Conservation (phyloP, 1,284 basidiomycete species). For the Laetiporus sulphureus region DNA sequence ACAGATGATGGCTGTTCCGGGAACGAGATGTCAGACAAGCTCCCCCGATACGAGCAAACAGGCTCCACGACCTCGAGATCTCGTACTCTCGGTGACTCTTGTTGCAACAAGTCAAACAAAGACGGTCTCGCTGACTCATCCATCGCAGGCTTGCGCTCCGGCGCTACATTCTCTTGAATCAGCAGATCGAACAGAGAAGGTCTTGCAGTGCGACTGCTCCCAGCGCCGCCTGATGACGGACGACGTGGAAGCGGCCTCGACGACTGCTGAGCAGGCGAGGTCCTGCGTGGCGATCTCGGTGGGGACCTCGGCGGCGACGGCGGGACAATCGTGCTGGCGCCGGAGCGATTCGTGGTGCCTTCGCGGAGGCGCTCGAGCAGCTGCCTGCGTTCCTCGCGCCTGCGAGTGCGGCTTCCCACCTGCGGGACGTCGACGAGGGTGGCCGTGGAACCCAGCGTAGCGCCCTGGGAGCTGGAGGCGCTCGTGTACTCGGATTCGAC, state of each 20-base stretch:
- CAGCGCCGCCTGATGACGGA: background rate
- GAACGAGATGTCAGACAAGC: too few species aligned
- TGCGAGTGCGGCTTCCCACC: background rate
- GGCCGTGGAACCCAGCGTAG: constrained; percentile 12
- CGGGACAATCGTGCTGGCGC: background rate
- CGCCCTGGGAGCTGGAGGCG: constrained; percentile 9
- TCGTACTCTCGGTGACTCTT: background rate
- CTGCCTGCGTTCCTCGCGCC: constrained; percentile 13
- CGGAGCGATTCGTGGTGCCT: constrained; percentile 13
- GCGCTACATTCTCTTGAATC: constrained; percentile 1
- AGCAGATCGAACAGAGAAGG: constrained; percentile 16
- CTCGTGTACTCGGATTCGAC: constrained; percentile 8
- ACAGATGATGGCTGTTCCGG: too few species aligned
- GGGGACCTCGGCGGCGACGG: background rate
- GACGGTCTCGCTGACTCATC: background rate
- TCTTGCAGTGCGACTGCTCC: constrained; percentile 2
- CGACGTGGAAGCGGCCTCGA: constrained; percentile 8
- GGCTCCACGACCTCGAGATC: too few species aligned
- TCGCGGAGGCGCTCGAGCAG: constrained; percentile 22
- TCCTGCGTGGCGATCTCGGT: background rate
- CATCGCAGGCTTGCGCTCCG: background rate
- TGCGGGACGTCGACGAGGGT: too few species aligned
- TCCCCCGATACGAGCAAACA: too few species aligned
- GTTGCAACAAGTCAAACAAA: background rate
- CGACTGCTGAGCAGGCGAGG: background rate